Base-by-base conservation (phyloP, 1,284 basidiomycete species). In the Inonotus obliquus region DNA sequence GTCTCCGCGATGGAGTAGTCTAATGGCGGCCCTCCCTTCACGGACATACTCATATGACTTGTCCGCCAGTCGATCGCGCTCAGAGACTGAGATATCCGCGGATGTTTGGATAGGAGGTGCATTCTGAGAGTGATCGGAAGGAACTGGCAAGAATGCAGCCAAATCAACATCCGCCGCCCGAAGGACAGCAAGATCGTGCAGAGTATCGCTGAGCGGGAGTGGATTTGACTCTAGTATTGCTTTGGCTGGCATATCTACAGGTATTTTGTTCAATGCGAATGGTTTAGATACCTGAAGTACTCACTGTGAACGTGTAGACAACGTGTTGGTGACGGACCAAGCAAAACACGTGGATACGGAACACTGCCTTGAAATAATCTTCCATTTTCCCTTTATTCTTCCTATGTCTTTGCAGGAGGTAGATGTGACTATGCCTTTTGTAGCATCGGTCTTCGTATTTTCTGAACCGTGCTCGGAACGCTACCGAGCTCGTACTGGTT, bases 101-200 rank as follows among this genome's bases (percentile, higher is more conserved):
- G 32, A 17, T 11, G 14, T 17, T 23, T 32, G 38, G 37, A 52
- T 38, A 19, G 61, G n/a, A 23, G 39, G 7, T 14, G 10, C 4
- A 2, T 17, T 44, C 41, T 44, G 41, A n/a, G 41, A 66, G n/a
- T 66, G 29, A 41, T 59, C 63, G 21, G 64, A 23, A 17, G 66
- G 25, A 11, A 67, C 45, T 4, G 68, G 41, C 32, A 84, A 66
- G 32, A 83, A 65, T 14, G 70, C 69, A 19, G 79, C 74, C 17
- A 88, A 67, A 67, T 88, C 81, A 37, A 84, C 64, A 51, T 81
- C 81, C 5, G 84, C 83, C 23, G 83, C 82, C 45, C 86, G 81
- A 23, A 91, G 73, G 32, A 89, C 72, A 1, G 89, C 87, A 32
- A 91, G 81, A 71, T 91, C 89, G n/a, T 81, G 84, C 45, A 91